Base-by-base conservation (phyloP, 225 moss, liverwort and hornwort species). In the Bryum argenteum region DNA sequence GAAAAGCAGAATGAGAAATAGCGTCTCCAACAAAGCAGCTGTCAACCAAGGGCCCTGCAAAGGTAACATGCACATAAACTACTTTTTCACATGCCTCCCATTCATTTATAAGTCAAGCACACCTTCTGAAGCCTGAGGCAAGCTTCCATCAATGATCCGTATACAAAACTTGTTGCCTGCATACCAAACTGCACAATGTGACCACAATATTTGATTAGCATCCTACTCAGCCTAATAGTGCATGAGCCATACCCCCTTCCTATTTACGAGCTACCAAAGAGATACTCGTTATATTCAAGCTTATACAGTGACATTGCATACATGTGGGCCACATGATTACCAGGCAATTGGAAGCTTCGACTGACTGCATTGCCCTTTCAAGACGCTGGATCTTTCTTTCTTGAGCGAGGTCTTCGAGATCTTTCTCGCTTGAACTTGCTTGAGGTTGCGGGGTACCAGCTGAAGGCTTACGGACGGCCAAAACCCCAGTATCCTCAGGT, bases 161-260 rank as follows among this genome's bases (percentile, higher is more conserved):
- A 88, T 18, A 88, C 85, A 58, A 88, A 88, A 69, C 82, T 85
- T 48, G 84, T 88, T 67, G 77, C 84, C 72, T 85, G 84, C 82
- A 88, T 80, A 55, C 88, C 88, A 82, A 88, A 88, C 88, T 88
- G 77, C 77, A 74, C 73, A 54, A 70, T 51, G 70, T 76, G 74
- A 74, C 52, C 63, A 69, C 23, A 15, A 17, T 45, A 71, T 40
- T 60, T 37, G 59, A 64, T 64, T 73, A 65, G 58, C 39, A 69
- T 62, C 51, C 42, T 50, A 42, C n/a, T 45, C 69, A 50, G 41
- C 21, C 12, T 4, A 2, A 4, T 26, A 26, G 26, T 26, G 26
- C 2, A 54, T 58, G 38, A 11, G 20, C 26, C 39, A 58, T 38
- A 51, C 24, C 57, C 43, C 61, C 50, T 50, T 55, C 44, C 44